Base-by-base conservation (phyloP, 306 rosid species). In the Begonia masoniana region DNA sequence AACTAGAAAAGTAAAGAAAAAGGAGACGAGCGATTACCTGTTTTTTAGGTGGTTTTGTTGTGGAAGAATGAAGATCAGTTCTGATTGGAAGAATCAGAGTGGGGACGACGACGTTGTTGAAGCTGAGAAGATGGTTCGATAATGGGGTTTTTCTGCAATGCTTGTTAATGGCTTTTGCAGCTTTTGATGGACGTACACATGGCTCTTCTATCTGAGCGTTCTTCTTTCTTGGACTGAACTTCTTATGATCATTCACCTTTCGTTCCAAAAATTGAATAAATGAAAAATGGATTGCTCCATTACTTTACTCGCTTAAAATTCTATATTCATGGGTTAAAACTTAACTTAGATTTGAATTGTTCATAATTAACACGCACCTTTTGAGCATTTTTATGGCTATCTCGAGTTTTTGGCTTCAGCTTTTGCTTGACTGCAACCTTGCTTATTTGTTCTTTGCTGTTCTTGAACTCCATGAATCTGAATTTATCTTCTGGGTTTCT, bases 171-270 rank as follows among this genome's bases (percentile, higher is more conserved):
- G 68, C 57, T 68, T 78, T 73, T 12, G 65, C 60, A 10, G 76
- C 50, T 17, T 78, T 68, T 51, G 76, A 60, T 16, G 84, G 68
- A 45, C 83, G 67, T 26, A 79, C 81, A 59, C 83, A 91, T 23
- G 88, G 54, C 61, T 83, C 96, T 48, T 91, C 81, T 68, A 80
- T 75, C 76, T 77, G 82, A 15, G 62, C 68, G 50, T 67, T 65
- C 65, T 71, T 88, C 63, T 64, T 77, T 41, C 68, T 15, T n/a
- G 81, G 58, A 60, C 69, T 50, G 62, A 75, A 75, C 65, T 62
- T 81, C 42, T 77, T 87, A 62, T 70, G 60, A 0, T 13, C 70
- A 1, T 15, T 23, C n/a, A 50, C 69, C 26, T 59, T 31, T 10
- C 49, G 36, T 26, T 26, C 3, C 36, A 4, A 4, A 26, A 26